Evolutionary conservation across 176 grass and related monocot genomes (phyloP).

Genomic region (Tillandsia fasciculata): DNA sequence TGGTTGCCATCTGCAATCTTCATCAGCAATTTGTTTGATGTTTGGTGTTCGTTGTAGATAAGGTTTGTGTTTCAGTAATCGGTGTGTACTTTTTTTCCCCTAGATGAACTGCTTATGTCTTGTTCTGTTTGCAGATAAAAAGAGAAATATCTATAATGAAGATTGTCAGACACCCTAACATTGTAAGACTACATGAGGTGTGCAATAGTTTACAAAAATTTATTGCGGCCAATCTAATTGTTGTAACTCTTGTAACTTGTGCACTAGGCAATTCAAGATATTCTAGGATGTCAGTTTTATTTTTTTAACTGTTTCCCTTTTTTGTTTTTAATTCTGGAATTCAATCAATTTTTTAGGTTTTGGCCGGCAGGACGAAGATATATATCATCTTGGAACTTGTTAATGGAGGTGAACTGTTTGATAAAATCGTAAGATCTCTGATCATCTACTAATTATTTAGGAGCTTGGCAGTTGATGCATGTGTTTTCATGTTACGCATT

Average conservation of each 20-base stretch:
- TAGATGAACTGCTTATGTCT: neutral
- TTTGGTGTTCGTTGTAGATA: neutral
- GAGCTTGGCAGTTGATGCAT: too few species aligned
- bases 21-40: neutral
- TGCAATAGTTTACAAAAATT: neutral
- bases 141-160: slow-evolving; percentile 99
- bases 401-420: slow-evolving; percentile 84
- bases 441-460: neutral
- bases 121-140: slow-evolving; percentile 52
- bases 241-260: too few species aligned
- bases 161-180: slow-evolving; percentile 85
- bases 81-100: neutral
- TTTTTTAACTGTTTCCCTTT: neutral
- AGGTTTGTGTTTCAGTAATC: neutral
- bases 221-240: too few species aligned
- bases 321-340: slow-evolving; percentile 3
- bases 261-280: neutral
- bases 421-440: slow-evolving; percentile 75
- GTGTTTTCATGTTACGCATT: slow-evolving; percentile 1
- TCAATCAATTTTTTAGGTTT: slow-evolving; percentile 49
- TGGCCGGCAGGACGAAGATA: slow-evolving; percentile 82
- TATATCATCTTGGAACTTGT: slow-evolving; percentile 97
- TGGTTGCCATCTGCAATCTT: too few species aligned
- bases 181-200: slow-evolving; percentile 84
- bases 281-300: neutral